Evolutionary conservation across 306 rosid species (phyloP), one percentile per base, ranked within the genome.

Genomic region (Vigna reflexopilosa): DNA sequence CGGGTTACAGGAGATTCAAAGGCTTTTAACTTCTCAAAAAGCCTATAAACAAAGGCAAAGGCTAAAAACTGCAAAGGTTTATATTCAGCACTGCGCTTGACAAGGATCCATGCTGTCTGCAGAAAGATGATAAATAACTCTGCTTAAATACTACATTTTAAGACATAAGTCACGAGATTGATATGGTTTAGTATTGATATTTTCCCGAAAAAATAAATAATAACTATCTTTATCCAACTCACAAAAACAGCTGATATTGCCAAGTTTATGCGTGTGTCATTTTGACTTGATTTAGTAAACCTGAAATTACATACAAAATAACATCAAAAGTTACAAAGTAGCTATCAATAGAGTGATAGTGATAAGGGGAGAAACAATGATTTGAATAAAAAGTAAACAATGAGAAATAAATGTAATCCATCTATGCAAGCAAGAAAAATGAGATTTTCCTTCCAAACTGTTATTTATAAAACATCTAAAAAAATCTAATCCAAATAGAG

Each of bases 1-100:
- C 90, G 88, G 42, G 93, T 64, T 83, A 56, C 87, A 71, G 96
- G 87, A 24, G 87, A 77, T 81, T 95, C 98, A 83, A 82, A 89
- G 64, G 99, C 70, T 83, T 93, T 95, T 87, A 95, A 85, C 90
- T 95, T 95, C 88, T 95, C 99, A 83, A 95, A 95, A 70, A 95
- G 72, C 70, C 99, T 93, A 87, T 95, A 95, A 82, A 95, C 98
- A 78, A 93, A 93, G 66, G 96, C 97, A 49, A 95, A 95, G 34
- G 89, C 85, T 75, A 95, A 85, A 90, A 95, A 95, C 77, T 95
- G 98, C 83, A 95, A 80, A 71, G 99, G 97, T 80, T 93, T 95
- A 71, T 89, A 95, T 58, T 95, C 99, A 56, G 94, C 92, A 52
- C 80, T 89, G 68, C 87, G 90, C 87, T 72, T 84, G 85, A 91